A percentile compares a stretch with the other conserved stretches of the same genome.
Evolutionary conservation across 2,329 filamentous ascomycete genomes (phyloP).

Genomic region (Magnaporthiopsis poae): DNA sequence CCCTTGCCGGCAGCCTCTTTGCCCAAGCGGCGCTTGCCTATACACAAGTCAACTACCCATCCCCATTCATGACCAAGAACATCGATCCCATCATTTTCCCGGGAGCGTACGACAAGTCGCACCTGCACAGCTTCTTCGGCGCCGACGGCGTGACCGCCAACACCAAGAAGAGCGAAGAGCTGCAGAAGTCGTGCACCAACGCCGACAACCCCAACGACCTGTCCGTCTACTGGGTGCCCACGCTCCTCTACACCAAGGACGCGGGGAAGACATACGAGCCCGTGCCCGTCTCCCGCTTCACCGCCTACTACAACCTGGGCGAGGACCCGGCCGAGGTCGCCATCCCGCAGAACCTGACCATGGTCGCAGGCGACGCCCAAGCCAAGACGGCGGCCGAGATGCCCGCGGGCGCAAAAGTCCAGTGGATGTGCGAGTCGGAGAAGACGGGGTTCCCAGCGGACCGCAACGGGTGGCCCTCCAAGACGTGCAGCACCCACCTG

Average conservation of each 20-base stretch:
- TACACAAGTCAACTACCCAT: slow-evolving; percentile 9
- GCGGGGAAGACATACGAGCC: slow-evolving; percentile 24
- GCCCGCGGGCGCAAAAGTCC: not conserved
- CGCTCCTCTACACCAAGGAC: slow-evolving; percentile 30
- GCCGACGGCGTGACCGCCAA: slow-evolving; percentile 30
- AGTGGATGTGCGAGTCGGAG: slow-evolving; percentile 4
- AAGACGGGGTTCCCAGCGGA: not conserved
- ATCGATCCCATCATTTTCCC: slow-evolving; percentile 34
- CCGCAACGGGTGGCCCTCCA: slow-evolving; percentile 1
- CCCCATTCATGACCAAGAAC: slow-evolving; percentile 32
- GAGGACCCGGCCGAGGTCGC: slow-evolving; percentile 27
- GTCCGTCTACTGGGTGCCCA: slow-evolving; percentile 35
- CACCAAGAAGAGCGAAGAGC: slow-evolving; percentile 23
- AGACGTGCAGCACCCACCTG: slow-evolving; percentile 31
- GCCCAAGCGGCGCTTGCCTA: slow-evolving; percentile 5
- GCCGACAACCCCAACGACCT: slow-evolving; percentile 35
- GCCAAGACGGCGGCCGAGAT: slow-evolving; percentile 22
- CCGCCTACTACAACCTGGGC: slow-evolving; percentile 30
- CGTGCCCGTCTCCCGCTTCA: slow-evolving; percentile 21
- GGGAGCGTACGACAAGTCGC: slow-evolving; percentile 26
- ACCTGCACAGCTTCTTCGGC: slow-evolving; percentile 35
- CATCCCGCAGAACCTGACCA: slow-evolving; percentile 32
- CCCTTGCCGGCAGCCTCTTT: slow-evolving; percentile 2
- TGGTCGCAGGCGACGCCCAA: slow-evolving; percentile 31
- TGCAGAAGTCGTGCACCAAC: slow-evolving; percentile 30